A percentile compares a stretch with the other conserved stretches of the same genome.
phyloP scores from a whole-genome alignment of 2,329 filamentous ascomycete genomes.

The Rhynchosporium agropyri region DNA sequence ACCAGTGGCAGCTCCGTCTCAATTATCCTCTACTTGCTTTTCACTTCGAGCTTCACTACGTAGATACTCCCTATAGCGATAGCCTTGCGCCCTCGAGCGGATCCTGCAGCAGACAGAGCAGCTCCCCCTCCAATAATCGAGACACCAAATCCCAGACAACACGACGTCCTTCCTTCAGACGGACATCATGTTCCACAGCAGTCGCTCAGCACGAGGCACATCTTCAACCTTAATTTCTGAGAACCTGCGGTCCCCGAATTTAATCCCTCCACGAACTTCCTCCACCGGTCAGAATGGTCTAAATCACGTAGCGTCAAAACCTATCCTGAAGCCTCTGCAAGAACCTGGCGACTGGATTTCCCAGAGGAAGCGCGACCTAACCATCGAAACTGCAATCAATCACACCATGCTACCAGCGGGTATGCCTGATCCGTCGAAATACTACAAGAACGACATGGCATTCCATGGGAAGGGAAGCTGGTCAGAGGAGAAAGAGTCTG shows the following conservation, averaged over 20 bases:
- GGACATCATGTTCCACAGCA: conserved; percentile 29
- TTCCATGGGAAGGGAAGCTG: conserved; percentile 50
- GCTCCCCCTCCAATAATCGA: conserved; percentile 12
- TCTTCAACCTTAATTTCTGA: conserved; percentile 33
- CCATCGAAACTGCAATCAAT: conserved; percentile 30
- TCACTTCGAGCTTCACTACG: conserved; percentile 1
- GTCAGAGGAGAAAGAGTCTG: conserved; percentile 74
- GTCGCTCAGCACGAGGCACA: conserved; percentile 23
- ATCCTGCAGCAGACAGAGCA: conserved; percentile 16
- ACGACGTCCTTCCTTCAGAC: conserved; percentile 5
- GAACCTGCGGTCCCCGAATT: conserved; percentile 55
- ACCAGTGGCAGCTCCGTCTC: background rate
- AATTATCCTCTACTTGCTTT: background rate
- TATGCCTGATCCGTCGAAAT: conserved; percentile 35
- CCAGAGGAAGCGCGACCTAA: conserved; percentile 43
- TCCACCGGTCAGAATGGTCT: conserved; percentile 56
- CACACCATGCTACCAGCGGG: conserved; percentile 33
- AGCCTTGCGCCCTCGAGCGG: conserved; percentile 16
- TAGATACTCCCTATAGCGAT: background rate
- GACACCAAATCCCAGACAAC: conserved; percentile 9
- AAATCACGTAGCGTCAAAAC: conserved; percentile 34
- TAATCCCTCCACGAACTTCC: conserved; percentile 74
- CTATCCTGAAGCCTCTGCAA: conserved; percentile 56
- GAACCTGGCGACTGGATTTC: conserved; percentile 62
- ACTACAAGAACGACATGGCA: conserved; percentile 38